Conservation (phyloP, 306 rosid genomes). For the Cicer yamashitae region DNA sequence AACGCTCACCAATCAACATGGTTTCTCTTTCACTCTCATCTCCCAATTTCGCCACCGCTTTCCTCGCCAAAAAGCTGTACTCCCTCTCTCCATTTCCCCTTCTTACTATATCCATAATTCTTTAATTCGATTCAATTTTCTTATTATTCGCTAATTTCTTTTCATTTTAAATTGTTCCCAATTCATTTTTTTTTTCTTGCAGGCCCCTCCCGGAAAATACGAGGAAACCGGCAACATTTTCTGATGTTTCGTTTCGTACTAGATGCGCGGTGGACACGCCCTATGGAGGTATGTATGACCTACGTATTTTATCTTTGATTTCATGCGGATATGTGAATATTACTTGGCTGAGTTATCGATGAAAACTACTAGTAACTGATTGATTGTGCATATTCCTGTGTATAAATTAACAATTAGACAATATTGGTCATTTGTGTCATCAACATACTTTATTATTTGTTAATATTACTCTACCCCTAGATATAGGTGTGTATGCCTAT, state of each 20-base stretch:
- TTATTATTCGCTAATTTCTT: neutral
- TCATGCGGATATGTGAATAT: slow-evolving; percentile 4
- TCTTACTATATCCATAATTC: neutral
- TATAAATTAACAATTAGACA: slow-evolving; percentile 23
- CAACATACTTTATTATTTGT: neutral
- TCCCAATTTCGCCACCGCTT: slow-evolving; percentile 57
- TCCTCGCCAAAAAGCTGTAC: slow-evolving; percentile 67
- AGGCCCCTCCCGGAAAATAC: slow-evolving; percentile 54
- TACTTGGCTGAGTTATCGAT: slow-evolving; percentile 9
- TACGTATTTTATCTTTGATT: neutral
- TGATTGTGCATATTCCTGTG: slow-evolving; percentile 14
- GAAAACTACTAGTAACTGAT: neutral
- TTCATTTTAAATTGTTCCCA: neutral
- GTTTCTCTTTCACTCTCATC: slow-evolving; percentile 59
- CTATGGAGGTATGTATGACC: slow-evolving; percentile 72
- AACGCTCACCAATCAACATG: slow-evolving; percentile 47
- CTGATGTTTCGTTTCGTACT: slow-evolving; percentile 38
- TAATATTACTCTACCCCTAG: neutral
- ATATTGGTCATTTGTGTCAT: neutral
- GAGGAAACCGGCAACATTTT: slow-evolving; percentile 34
- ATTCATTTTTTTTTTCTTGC: slow-evolving; percentile 19
- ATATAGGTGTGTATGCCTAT: neutral
- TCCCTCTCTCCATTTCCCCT: neutral
- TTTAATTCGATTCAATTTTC: neutral
- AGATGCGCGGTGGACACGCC: slow-evolving; percentile 80